phyloP scores from a whole-genome alignment of 2,329 filamentous ascomycete genomes.

The Tympanopsis confertula region DNA sequence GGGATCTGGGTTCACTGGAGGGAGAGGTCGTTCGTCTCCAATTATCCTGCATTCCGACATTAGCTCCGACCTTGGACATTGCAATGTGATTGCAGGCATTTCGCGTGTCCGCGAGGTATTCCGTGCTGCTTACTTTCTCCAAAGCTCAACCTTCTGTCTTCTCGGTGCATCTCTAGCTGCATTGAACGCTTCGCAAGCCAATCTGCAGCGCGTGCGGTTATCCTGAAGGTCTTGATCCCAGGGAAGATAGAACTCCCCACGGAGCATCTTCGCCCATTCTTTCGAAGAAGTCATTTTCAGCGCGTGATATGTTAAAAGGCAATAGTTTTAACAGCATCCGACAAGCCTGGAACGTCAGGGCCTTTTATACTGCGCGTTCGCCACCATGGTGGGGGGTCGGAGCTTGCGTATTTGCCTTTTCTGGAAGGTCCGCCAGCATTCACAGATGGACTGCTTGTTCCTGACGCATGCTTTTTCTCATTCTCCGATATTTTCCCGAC shows the following conservation, averaged over 20 bases:
- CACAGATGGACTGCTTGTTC: no score
- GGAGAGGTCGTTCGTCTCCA: conserved; percentile 49
- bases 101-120: neutral
- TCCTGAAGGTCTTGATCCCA: conserved; percentile 59
- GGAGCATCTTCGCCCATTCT: neutral
- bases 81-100: conserved; percentile 1
- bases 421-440: no score
- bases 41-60: conserved; percentile 36
- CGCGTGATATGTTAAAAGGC: no score
- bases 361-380: no score
- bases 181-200: conserved; percentile 55
- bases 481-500: no score
- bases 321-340: no score
- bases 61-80: neutral
- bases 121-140: conserved; percentile 49
- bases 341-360: no score
- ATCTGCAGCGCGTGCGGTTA: conserved; percentile 48
- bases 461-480: no score
- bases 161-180: conserved; percentile 45
- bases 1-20: conserved; percentile 39
- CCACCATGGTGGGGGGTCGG: no score
- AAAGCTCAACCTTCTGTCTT: conserved; percentile 53
- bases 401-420: no score
- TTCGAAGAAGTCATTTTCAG: no score
- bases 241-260: conserved; percentile 61